Conservation (phyloP, 352 stramenopile genomes). For the Halophytophthora polymorphica region DNA sequence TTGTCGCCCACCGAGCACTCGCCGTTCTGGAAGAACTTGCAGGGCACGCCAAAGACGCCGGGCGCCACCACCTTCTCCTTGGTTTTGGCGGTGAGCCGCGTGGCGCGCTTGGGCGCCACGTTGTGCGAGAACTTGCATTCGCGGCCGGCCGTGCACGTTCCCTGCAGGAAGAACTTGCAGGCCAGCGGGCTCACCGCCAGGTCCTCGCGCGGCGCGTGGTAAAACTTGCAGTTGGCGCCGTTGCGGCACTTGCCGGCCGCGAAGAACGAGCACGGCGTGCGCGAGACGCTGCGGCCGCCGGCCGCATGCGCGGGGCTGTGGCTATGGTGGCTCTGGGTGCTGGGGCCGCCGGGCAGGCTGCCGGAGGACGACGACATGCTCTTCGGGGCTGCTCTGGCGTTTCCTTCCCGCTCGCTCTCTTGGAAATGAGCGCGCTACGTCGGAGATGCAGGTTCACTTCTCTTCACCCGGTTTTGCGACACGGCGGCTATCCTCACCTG, state of each 20-base stretch:
- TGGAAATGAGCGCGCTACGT: no score
- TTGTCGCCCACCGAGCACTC: constrained; percentile 57
- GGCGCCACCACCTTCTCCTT: constrained; percentile 41
- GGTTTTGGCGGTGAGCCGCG: constrained; percentile 32
- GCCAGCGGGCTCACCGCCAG: constrained; percentile 34
- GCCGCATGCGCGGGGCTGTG: no score
- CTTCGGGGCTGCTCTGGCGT: no score
- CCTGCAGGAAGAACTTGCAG: constrained; percentile 76
- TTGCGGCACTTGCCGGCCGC: constrained; percentile 67
- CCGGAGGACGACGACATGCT: no score
- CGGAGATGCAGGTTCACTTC: no score
- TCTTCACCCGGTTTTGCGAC: no score
- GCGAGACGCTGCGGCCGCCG: constrained; percentile 11
- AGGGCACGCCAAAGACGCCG: constrained; percentile 47
- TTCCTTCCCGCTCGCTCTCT: no score
- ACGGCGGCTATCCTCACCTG: no score
- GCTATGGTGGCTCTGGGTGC: no score
- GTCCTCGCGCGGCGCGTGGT: constrained; percentile 41
- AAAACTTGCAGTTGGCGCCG: constrained; percentile 64
- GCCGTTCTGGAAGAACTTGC: constrained; percentile 72
- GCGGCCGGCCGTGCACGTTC: constrained; percentile 56
- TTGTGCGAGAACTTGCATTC: constrained; percentile 66
- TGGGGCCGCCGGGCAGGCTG: no score
- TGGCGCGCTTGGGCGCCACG: constrained; percentile 18
- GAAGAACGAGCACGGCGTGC: constrained; percentile 62